Evolutionary conservation across 2,329 filamentous ascomycete genomes (phyloP), one percentile per base, ranked within the genome.

Genomic region (Clarireedia monteithiana): DNA sequence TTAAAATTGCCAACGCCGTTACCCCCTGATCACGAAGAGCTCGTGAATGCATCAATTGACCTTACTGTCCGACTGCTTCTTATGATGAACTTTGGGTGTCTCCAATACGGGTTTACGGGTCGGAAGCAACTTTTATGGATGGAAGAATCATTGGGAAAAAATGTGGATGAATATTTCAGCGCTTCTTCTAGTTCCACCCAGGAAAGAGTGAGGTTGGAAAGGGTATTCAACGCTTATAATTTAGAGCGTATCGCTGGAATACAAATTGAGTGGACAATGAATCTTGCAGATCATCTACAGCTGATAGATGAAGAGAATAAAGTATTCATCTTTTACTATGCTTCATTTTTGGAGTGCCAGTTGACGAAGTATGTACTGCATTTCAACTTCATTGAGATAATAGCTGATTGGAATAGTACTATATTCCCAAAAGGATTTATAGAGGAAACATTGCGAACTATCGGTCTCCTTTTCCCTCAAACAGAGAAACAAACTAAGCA

Each of bases 281-380:
- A 76, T 44, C 56, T 77, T 3, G 61, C 68, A 0, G 72, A 75
- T 49, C 74, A 76, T 57, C 63, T 76, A 2, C 67, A 66, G 1
- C 50, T 75, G 39, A 66, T 58, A 0, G 67, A 74, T 7, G 67
- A 71, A 17, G 72, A 75, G 51, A 70, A 61, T 0, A 70, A 60
- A 6, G 59, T 76, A 0, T 57, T 65, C 6, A 64, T 77, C 1
- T 77, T 76, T 38, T 70, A 75, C 56, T 69, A 73, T 54, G 70
- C 67, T 0, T 70, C 70, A 17, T 55, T 55, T n/a, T 27, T 38
- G 5, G 46, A 55, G 17, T 42, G 6, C 2, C 53, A 55, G 20
- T 17, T 10, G 6, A 12, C 26, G 15, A n/a, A 15, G 53, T 50
- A 6, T 12, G 15, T 50, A 9, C 5, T 15, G 9, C 2, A 12